These are phyloP conservation scores for Fusarium sp. DNA, from an alignment of 2,329 filamentous ascomycete species.

Conservation along the genomic window DNA sequence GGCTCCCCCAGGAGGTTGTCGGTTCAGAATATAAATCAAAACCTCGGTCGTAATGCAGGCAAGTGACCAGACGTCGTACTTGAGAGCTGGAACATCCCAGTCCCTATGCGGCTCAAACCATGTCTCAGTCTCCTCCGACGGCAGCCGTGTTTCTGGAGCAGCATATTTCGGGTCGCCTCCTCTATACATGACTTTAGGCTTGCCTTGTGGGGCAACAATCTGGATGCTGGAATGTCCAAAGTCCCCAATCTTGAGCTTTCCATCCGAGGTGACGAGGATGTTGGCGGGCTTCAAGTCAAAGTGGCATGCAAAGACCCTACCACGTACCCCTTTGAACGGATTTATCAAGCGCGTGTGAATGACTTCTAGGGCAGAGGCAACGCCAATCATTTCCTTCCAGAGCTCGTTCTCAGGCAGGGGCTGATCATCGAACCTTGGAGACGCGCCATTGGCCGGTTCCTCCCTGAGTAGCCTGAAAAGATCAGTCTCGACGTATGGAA, in stretches of 20 bases:
- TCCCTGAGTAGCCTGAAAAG: neutral
- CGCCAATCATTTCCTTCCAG: slow-evolving; percentile 5
- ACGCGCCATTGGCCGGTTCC: neutral
- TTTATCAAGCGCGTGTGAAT: neutral
- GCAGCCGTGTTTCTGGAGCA: neutral
- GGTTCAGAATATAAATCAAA: neutral
- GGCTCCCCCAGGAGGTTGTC: neutral
- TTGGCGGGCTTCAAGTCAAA: slow-evolving; percentile 16
- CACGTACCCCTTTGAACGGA: neutral
- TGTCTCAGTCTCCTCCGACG: too few species aligned
- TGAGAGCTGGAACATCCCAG: neutral
- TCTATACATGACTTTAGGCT: neutral
- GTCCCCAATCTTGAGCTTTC: slow-evolving; percentile 10
- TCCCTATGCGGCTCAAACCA: too few species aligned
- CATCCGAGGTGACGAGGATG: neutral
- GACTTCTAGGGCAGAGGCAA: neutral
- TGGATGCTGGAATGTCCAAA: slow-evolving; percentile 2
- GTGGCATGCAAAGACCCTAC: neutral
- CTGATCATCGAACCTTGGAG: neutral
- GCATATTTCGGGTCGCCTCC: neutral
- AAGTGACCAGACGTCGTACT: neutral
- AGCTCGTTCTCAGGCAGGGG: neutral
- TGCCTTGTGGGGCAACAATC: neutral
- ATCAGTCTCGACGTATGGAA: slow-evolving; percentile 1
- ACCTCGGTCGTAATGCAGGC: neutral